Base-by-base conservation (phyloP, 2,329 filamentous ascomycete genomes). In the Didymella lethalis region DNA sequence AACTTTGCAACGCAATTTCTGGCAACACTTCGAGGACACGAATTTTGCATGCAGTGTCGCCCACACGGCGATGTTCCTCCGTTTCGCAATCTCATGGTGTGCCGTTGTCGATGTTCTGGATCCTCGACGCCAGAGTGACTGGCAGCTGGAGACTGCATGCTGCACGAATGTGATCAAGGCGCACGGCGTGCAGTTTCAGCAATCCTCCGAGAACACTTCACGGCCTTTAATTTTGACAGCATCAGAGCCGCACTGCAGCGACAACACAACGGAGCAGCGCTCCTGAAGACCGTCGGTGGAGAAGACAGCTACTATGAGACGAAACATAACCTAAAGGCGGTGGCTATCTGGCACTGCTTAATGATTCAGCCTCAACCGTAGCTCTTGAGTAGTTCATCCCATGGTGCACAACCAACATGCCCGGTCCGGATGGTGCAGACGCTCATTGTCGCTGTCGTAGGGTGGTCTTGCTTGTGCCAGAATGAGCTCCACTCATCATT, bases 101-200 rank as follows among this genome's bases (percentile, higher is more conserved):
- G 23, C 45, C 25, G 46, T 34, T 8, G 25, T 26, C 26, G 32
- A 23, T 29, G 46, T 20, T 47, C 56, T 47, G 56, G 50, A 43
- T 54, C 45, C 26, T 36, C 45, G 12, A 25, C 12, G 44, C 49
- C 45, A 45, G 11, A 29, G 32, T 36, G 46, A 48, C 32, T 23
- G 7, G 20, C 34, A 26, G 50, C 49, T 54, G 51, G 12, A 36
- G 20, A 25, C 32, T 48, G 44, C 26, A 47, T 36, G 28, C 10
- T 47, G 34, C 46, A 34, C 48, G 25, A 46, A 25, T 31, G 41
- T 51, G 56, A 59, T 23, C 48, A 36, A 43, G 48, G 48, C 43
- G 43, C 29, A 36, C 12, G 25, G 44, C 46, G 32, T 59, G 31
- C 50, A 40, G 56, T 59, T 59, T 59, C 56, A 50, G 8, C 34